phyloP scores from a whole-genome alignment of 1,284 basidiomycete genomes.

The Inonotus obliquus region DNA sequence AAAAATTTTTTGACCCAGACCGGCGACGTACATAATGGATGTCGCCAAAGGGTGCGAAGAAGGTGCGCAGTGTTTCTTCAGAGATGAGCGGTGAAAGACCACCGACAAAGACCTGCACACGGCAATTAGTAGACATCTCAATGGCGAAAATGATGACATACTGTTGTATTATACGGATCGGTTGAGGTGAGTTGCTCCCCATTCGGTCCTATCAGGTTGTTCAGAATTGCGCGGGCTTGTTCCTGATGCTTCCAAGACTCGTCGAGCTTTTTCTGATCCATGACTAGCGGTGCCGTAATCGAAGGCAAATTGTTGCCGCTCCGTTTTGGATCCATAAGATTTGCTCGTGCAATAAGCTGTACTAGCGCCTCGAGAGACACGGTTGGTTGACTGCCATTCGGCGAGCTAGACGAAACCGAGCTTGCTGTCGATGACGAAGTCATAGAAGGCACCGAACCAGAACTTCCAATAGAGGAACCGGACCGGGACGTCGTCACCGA shows the following conservation, averaged over 20 bases:
- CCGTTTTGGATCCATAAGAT: conserved; percentile 8
- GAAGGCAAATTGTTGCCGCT: conserved; percentile 29
- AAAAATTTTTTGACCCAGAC: no score
- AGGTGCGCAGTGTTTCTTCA: conserved; percentile 82
- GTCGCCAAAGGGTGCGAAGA: conserved; percentile 87
- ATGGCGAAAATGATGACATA: conserved; percentile 27
- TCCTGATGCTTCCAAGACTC: conserved; percentile 81
- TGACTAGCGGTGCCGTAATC: conserved; percentile 37
- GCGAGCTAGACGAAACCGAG: conserved; percentile 32
- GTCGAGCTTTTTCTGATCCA: conserved; percentile 46
- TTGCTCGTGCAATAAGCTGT: conserved; percentile 36
- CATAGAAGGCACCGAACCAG: conserved; percentile 51
- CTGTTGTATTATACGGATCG: conserved; percentile 89
- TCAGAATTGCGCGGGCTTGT: conserved; percentile 72
- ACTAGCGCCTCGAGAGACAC: conserved; percentile 36
- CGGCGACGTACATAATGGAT: conserved; percentile 75
- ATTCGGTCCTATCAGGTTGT: conserved; percentile 76
- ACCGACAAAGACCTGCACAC: conserved; percentile 60
- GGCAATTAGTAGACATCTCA: neutral
- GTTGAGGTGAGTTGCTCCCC: conserved; percentile 80
- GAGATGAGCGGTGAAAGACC: conserved; percentile 81
- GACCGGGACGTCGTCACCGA: conserved; percentile 47
- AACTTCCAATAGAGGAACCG: conserved; percentile 48
- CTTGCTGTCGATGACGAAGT: conserved; percentile 50
- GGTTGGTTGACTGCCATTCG: conserved; percentile 23